Evolutionary conservation across 805 yeast genomes (phyloP).

Genomic region (Debaryomyces castellii): DNA sequence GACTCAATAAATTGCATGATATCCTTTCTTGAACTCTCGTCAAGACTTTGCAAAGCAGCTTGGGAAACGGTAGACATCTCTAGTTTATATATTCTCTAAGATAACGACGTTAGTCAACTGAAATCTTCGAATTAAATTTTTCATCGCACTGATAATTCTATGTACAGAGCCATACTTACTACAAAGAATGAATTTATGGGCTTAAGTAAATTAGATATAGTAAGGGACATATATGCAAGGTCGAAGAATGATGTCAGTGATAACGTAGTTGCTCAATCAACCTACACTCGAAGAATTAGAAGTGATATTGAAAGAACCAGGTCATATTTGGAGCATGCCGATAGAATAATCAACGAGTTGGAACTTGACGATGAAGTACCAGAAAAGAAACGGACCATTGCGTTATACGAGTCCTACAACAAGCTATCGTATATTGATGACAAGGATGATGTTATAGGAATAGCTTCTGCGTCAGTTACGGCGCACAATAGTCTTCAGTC

Average conservation of each 20-base stretch:
- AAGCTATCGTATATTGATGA: constrained; percentile 24
- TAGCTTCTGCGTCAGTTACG: constrained; percentile 21
- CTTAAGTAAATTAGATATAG: constrained; percentile 5
- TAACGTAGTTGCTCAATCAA: constrained; percentile 4
- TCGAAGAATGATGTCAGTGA: constrained; percentile 5
- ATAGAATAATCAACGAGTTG: constrained; percentile 15
- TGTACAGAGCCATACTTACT: neutral
- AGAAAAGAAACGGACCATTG: constrained; percentile 15
- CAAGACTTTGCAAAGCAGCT: constrained; percentile 42
- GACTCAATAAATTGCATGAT: constrained; percentile 73
- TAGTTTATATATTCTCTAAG: neutral
- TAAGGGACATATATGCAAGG: constrained; percentile 3
- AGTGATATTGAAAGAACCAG: constrained; percentile 18
- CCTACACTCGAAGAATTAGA: constrained; percentile 15
- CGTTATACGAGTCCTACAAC: constrained; percentile 16
- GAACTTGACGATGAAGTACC: neutral
- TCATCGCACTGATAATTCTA: constrained; percentile 1
- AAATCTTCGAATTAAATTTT: neutral
- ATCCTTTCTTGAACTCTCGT: constrained; percentile 71
- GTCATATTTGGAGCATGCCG: constrained; percentile 20
- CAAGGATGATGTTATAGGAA: constrained; percentile 27
- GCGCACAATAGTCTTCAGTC: neutral
- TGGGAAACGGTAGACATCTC: constrained; percentile 38
- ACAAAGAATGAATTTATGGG: constrained; percentile 1
- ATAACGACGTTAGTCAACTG: neutral